A percentile compares a stretch with the other conserved stretches of the same genome.
Conservation (phyloP, 1,139 yeast species). For the Candida tetrigidarum region DNA sequence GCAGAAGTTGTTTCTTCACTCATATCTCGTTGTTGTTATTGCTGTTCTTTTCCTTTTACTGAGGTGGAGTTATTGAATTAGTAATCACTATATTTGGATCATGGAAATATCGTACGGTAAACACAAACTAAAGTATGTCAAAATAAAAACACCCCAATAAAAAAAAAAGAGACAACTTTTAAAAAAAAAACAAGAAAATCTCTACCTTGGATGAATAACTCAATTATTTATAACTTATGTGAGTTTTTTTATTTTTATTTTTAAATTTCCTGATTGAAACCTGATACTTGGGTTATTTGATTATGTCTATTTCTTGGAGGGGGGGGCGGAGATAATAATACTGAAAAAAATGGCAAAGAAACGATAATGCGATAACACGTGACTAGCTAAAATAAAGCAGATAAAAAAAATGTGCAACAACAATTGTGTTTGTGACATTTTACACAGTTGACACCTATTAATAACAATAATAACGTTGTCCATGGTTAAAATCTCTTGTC, state of each 20-base stretch:
- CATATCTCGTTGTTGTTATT: constrained; percentile 10
- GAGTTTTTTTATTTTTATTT: background rate
- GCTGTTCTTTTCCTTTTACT: background rate
- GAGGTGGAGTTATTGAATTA: background rate
- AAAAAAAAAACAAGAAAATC: background rate
- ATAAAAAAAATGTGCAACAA: background rate
- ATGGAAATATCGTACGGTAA: background rate
- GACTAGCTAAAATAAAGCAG: background rate
- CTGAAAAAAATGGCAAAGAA: background rate
- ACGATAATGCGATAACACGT: constrained; percentile 5
- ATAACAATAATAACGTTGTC: too few relatives aligned
- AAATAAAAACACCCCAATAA: too few relatives aligned
- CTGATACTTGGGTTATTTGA: too few relatives aligned
- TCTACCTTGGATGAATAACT: background rate
- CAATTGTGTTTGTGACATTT: background rate
- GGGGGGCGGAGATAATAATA: background rate
- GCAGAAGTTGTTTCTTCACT: constrained; percentile 56
- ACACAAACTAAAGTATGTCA: background rate
- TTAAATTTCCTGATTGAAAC: background rate
- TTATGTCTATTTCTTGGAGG: background rate
- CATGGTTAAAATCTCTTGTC: too few relatives aligned
- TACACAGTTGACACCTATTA: too few relatives aligned
- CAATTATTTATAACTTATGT: constrained; percentile 2
- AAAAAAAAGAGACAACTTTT: background rate
- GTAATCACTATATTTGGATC: background rate